A percentile compares a stretch with the other conserved stretches of the same genome.
phyloP scores from a whole-genome alignment of 495 filamentous ascomycete genomes.

The Aspergillus funiculosus region DNA sequence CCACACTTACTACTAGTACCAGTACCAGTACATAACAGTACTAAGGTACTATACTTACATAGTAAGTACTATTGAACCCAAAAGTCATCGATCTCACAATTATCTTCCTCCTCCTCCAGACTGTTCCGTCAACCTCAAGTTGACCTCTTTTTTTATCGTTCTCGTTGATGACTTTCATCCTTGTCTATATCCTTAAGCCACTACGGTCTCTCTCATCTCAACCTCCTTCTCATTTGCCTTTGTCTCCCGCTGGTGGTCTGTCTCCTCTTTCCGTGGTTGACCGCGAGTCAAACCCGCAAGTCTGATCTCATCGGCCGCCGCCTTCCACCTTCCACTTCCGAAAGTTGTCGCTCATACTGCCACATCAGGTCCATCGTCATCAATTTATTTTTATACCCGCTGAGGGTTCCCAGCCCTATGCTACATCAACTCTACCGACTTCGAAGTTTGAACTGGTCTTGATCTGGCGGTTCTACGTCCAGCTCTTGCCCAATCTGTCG shows the following conservation, averaged over 20 bases:
- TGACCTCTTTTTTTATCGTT: too few species aligned
- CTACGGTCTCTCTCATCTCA: background rate
- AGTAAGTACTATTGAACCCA: slow-evolving; percentile 14
- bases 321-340: slow-evolving; percentile 14
- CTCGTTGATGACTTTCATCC: slow-evolving; percentile 7
- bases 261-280: slow-evolving; percentile 18
- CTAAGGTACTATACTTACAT: too few species aligned
- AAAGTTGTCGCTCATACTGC: slow-evolving; percentile 25
- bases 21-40: slow-evolving; percentile 7
- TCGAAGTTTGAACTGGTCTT: slow-evolving; percentile 1
- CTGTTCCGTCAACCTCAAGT: slow-evolving; percentile 1
- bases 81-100: slow-evolving; percentile 14
- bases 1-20: slow-evolving; percentile 6
- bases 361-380: slow-evolving; percentile 16
- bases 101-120: slow-evolving; percentile 7
- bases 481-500: background rate
- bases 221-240: background rate
- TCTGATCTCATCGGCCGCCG: slow-evolving; percentile 29
- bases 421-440: slow-evolving; percentile 2
- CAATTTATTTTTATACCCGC: slow-evolving; percentile 7
- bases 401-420: slow-evolving; percentile 10
- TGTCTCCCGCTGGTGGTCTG: slow-evolving; percentile 6
- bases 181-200: background rate
- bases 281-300: slow-evolving; percentile 10
- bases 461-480: background rate